A percentile compares a stretch with the other conserved stretches of the same genome.
Evolutionary conservation across 2,329 filamentous ascomycete genomes (phyloP).

Genomic region (Pochonia chlamydosporia): DNA sequence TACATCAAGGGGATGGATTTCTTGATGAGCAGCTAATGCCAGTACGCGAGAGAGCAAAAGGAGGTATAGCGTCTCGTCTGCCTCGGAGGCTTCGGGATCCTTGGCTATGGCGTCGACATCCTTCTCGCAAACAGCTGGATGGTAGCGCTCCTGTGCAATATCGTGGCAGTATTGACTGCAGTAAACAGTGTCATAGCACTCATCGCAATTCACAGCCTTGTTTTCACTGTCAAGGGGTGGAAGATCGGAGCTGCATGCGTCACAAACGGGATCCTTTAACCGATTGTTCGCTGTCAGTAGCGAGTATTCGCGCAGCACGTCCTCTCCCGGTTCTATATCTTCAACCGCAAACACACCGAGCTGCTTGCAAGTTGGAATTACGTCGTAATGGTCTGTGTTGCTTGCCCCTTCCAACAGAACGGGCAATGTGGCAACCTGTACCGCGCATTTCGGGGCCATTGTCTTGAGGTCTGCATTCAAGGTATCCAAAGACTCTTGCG

Average conservation of each 20-base stretch:
- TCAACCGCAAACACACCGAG: constrained; percentile 85
- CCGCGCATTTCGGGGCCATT: constrained; percentile 76
- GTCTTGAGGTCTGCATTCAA: constrained; percentile 64
- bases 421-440: constrained; percentile 70
- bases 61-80: constrained; percentile 57
- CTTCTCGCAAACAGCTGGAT: constrained; percentile 60
- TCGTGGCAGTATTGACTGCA: constrained; percentile 56
- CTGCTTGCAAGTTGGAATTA: constrained; percentile 61
- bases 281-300: constrained; percentile 85
- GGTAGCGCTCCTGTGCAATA: constrained; percentile 53
- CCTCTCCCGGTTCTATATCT: constrained; percentile 70
- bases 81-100: constrained; percentile 53
- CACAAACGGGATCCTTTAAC: constrained; percentile 79
- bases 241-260: constrained; percentile 75
- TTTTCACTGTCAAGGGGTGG: constrained; percentile 49
- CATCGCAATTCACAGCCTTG: constrained; percentile 47
- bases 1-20: constrained; percentile 57
- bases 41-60: constrained; percentile 56
- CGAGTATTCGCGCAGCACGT: constrained; percentile 75
- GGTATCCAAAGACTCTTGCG: constrained; percentile 59
- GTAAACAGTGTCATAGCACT: constrained; percentile 62
- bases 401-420: constrained; percentile 56
- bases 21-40: constrained; percentile 57
- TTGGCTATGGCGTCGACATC: constrained; percentile 61
- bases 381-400: constrained; percentile 40